A percentile compares a stretch with the other conserved stretches of the same genome.
phyloP scores from a whole-genome alignment of 768 basidiomycete species.

The Leccinum pellstonianum region DNA sequence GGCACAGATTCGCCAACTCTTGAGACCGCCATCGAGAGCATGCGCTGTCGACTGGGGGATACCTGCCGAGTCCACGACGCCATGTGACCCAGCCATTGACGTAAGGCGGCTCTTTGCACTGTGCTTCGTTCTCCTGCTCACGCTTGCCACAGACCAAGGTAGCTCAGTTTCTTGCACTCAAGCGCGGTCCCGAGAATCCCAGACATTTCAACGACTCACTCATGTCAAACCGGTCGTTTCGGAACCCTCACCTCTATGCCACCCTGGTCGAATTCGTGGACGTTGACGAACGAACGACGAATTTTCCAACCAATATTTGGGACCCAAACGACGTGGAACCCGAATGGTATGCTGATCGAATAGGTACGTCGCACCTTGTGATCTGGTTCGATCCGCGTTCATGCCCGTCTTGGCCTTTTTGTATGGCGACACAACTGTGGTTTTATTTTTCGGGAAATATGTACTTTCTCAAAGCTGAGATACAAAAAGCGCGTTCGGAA shows the following conservation, averaged over 20 bases:
- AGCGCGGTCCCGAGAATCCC: constrained; percentile 57
- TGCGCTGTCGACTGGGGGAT: constrained; percentile 78
- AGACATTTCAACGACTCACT: constrained; percentile 96
- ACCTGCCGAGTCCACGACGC: constrained; percentile 51
- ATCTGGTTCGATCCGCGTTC: constrained; percentile 27
- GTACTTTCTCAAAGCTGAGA: constrained; percentile 46
- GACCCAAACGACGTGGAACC: constrained; percentile 59
- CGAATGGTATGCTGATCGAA: constrained; percentile 74
- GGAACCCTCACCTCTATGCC: constrained; percentile 94
- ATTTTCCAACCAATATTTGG: constrained; percentile 77
- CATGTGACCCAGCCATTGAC: constrained; percentile 62
- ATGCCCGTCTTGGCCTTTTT: constrained; percentile 15
- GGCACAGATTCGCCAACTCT: constrained; percentile 49
- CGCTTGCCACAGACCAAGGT: constrained; percentile 64
- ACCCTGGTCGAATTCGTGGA: constrained; percentile 94
- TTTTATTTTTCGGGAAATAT: constrained; percentile 3
- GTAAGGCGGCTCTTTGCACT: constrained; percentile 36
- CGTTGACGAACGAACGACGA: constrained; percentile 83
- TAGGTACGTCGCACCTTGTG: constrained; percentile 55
- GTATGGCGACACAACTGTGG: constrained; percentile 6
- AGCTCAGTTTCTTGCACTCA: constrained; percentile 71
- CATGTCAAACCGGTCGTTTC: constrained; percentile 89
- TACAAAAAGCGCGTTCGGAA: constrained; percentile 64
- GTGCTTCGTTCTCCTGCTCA: not conserved
- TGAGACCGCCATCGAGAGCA: constrained; percentile 63